phyloP scores from a whole-genome alignment of 208 protist genomes.

The Crithidia thermophila region DNA sequence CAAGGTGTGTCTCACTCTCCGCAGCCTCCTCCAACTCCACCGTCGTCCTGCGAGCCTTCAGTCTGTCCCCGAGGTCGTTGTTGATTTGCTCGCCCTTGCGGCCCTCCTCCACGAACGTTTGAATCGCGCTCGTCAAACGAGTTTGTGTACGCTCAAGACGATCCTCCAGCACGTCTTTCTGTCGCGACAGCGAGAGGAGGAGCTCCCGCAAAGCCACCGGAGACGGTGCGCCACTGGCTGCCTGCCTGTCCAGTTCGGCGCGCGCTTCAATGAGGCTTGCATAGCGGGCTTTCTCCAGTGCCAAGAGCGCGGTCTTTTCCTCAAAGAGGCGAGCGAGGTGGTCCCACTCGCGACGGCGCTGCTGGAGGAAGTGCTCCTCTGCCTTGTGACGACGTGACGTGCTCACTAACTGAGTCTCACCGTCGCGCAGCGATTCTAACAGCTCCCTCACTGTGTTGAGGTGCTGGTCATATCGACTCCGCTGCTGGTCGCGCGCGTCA shows the following conservation, averaged over 20 bases:
- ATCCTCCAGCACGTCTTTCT: slow-evolving; percentile 39
- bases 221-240: slow-evolving; percentile 16
- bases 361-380: slow-evolving; percentile 23
- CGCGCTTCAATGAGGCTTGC: slow-evolving; percentile 25
- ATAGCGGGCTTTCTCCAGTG: slow-evolving; percentile 31
- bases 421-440: slow-evolving; percentile 6
- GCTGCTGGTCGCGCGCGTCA: slow-evolving; percentile 22
- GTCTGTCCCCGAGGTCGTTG: slow-evolving; percentile 16
- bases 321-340: slow-evolving; percentile 23
- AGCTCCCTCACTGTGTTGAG: slow-evolving; percentile 14
- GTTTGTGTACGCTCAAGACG: slow-evolving; percentile 36
- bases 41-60: slow-evolving; percentile 15
- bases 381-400: slow-evolving; percentile 14
- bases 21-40: slow-evolving; percentile 12
- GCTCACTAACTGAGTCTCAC: neutral
- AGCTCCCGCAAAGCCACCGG: slow-evolving; percentile 30
- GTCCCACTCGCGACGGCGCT: slow-evolving; percentile 23
- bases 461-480: slow-evolving; percentile 28
- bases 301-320: slow-evolving; percentile 28
- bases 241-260: slow-evolving; percentile 26
- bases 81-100: slow-evolving; percentile 36
- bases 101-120: slow-evolving; percentile 39
- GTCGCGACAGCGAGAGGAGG: slow-evolving; percentile 28
- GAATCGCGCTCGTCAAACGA: slow-evolving; percentile 33
- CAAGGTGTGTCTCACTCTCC: slow-evolving; percentile 19